Conservation (phyloP, 2,329 filamentous ascomycete species). For the Botrytis hyacinthi region DNA sequence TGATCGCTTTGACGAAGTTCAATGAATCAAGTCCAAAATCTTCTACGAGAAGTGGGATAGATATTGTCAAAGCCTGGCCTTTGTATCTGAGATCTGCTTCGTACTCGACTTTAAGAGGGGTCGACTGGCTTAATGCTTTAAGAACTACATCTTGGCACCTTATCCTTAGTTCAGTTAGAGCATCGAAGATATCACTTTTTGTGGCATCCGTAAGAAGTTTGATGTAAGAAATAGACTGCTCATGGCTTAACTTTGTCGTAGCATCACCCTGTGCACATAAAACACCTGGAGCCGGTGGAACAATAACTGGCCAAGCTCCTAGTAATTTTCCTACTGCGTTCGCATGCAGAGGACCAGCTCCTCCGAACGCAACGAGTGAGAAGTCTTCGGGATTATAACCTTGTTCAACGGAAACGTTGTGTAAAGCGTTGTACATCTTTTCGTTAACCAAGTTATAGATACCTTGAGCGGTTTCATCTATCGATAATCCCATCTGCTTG, state of each 20-base stretch:
- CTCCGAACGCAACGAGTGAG: conserved; percentile 7
- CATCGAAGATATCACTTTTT: neutral
- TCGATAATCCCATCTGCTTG: conserved; percentile 11
- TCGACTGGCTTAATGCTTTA: neutral
- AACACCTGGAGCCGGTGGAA: conserved; percentile 13
- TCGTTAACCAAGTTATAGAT: conserved; percentile 14
- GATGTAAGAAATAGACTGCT: conserved; percentile 10
- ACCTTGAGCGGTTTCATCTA: conserved; percentile 14
- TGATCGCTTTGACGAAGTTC: neutral
- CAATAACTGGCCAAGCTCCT: conserved; percentile 14
- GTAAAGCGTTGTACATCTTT: conserved; percentile 13
- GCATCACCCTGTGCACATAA: conserved; percentile 14
- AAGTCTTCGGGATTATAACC: conserved; percentile 17
- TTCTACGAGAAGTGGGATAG: conserved; percentile 1
- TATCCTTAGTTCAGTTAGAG: neutral
- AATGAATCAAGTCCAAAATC: neutral
- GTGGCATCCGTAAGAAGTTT: neutral
- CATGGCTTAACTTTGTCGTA: conserved; percentile 15
- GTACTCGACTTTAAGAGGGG: neutral
- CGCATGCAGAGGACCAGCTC: conserved; percentile 12
- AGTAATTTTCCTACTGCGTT: conserved; percentile 17
- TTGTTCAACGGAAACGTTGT: conserved; percentile 13
- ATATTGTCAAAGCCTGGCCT: conserved; percentile 13
- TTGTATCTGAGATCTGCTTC: conserved; percentile 15
- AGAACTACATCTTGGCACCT: conserved; percentile 8